Base-by-base conservation (phyloP, 2,329 filamentous ascomycete species). In the Neophaeococcomyces aloes region DNA sequence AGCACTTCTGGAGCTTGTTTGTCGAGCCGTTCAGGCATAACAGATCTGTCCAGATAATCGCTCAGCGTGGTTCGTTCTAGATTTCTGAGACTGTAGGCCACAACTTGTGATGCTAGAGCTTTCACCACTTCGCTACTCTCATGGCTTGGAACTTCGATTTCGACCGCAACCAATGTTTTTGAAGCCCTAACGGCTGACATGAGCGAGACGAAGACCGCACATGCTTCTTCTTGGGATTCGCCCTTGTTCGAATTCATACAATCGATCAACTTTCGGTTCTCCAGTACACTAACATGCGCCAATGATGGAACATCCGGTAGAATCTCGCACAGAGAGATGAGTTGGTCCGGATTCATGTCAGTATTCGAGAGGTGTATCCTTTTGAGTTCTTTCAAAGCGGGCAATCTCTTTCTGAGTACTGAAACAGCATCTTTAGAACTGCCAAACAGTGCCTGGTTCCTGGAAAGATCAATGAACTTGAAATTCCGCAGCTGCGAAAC, bases 61-160 rank as follows among this genome's bases (percentile, higher is more conserved):
- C 75, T 71, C 46, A 86, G 77, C 8, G 85, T 79, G 13, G 83
- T 75, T 7, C 75, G 76, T 60, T 94, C 86, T 70, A 98, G 81
- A 56, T 98, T 98, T 45, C 84, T 79, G 49, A 98, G 72, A 50
- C 85, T 94, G 62, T 95, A 95, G 0, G 86, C 89, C 33, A 95
- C 81, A n/a, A 94, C 83, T 61, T 94, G 88, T 57, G 89, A 93
- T 1, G 87, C 88, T 54, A 95, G 72, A 2, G 87, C 88, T 62
- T 87, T 93, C 56, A 95, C 84, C 18, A 95, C 77, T 60, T 95
- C 91, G 43, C 83, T 86, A n/a, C 83, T 84, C 44, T 86, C 79
- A 17, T 79, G 71, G 25, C 74, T 79, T 1, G 89, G 91, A 2
- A 93, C 80, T 54, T 96, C 88, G 46, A 96, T 85, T 59, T 96